These are phyloP conservation scores for Botrytis porri DNA, from an alignment of 2,329 filamentous ascomycete genomes.

Conservation along the genomic window DNA sequence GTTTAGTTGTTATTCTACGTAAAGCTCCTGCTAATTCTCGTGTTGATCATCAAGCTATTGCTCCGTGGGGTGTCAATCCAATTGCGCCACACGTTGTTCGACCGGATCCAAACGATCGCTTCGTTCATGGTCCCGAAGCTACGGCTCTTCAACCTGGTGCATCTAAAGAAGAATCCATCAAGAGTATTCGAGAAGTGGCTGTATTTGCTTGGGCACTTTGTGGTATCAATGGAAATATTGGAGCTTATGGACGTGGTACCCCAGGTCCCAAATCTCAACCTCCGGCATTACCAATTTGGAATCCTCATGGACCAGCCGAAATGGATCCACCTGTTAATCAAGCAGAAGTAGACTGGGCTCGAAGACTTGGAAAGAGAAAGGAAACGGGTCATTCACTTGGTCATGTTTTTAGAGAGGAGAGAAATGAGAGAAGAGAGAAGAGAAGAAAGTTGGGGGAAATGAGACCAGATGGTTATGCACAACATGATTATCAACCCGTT, in stretches of 20 bases:
- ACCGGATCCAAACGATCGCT: conserved; percentile 45
- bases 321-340: conserved; percentile 41
- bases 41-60: conserved; percentile 55
- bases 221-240: conserved; percentile 74
- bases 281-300: conserved; percentile 58
- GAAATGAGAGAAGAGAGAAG: conserved; percentile 23
- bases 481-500: background rate
- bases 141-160: conserved; percentile 47
- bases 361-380: conserved; percentile 5
- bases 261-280: conserved; percentile 64
- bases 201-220: conserved; percentile 84
- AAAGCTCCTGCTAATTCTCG: conserved; percentile 67
- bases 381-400: conserved; percentile 16
- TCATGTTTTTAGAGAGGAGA: conserved; percentile 8
- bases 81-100: conserved; percentile 45
- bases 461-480: background rate
- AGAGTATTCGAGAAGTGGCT: conserved; percentile 76
- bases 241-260: conserved; percentile 59
- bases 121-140: conserved; percentile 42
- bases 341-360: conserved; percentile 28
- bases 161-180: conserved; percentile 59
- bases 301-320: conserved; percentile 41
- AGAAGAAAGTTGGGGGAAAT: background rate
- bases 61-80: conserved; percentile 73
- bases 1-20: conserved; percentile 76